Evolutionary conservation across 768 basidiomycete species (phyloP).

Genomic region (Mrakia blollopis): DNA sequence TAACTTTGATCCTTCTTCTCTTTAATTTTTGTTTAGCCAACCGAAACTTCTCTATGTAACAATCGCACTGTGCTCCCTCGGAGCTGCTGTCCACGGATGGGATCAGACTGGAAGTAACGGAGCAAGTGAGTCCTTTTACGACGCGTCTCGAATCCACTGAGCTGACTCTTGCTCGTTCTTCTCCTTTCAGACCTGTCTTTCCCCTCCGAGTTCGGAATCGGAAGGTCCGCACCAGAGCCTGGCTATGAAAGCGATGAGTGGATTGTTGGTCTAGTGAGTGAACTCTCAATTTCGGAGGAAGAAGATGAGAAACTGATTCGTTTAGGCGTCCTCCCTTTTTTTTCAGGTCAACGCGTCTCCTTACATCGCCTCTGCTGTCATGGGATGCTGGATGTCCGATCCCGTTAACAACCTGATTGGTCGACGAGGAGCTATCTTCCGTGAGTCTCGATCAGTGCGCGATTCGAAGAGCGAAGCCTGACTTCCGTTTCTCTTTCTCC

Average conservation of each 20-base stretch:
- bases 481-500: background rate
- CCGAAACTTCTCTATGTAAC: slow-evolving; percentile 26
- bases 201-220: slow-evolving; percentile 54
- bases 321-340: no score
- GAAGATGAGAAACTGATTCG: no score
- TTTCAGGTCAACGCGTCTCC: slow-evolving; percentile 29
- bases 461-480: background rate
- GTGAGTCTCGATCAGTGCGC: background rate
- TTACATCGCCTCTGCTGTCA: slow-evolving; percentile 32
- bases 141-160: background rate
- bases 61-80: slow-evolving; percentile 20
- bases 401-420: slow-evolving; percentile 62
- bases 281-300: background rate
- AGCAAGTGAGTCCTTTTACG: slow-evolving; percentile 34
- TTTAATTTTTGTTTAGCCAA: no score
- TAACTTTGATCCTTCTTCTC: background rate
- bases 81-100: slow-evolving; percentile 48
- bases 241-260: slow-evolving; percentile 55
- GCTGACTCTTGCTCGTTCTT: background rate
- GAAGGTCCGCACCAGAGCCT: slow-evolving; percentile 38
- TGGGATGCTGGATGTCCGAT: slow-evolving; percentile 59
- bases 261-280: slow-evolving; percentile 54
- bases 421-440: slow-evolving; percentile 55
- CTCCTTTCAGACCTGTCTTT: slow-evolving; percentile 55
- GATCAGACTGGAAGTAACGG: slow-evolving; percentile 57